These are phyloP conservation scores for Apiospora pterosperma DNA, from an alignment of 2,329 filamentous ascomycete genomes.

Conservation along the genomic window DNA sequence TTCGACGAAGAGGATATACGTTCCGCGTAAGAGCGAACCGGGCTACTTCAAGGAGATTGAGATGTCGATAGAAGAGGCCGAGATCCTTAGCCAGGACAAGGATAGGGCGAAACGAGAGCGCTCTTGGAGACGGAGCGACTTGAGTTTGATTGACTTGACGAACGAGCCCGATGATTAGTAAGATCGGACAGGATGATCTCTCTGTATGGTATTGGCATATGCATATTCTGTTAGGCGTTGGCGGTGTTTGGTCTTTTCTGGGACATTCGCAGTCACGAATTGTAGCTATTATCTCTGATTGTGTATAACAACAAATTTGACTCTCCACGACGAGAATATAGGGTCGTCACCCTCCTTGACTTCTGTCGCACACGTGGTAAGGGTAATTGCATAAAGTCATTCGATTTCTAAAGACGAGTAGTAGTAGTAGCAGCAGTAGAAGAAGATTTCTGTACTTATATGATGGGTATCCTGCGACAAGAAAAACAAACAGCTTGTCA, in stretches of 20 bases:
- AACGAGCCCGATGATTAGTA: conserved; percentile 17
- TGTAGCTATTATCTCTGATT: too few species aligned
- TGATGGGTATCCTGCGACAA: conserved; percentile 9
- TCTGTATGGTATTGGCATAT: neutral
- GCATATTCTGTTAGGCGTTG: neutral
- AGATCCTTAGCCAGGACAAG: conserved; percentile 11
- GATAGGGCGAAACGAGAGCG: conserved; percentile 6
- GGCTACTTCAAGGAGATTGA: conserved; percentile 38
- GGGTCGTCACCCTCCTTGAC: neutral
- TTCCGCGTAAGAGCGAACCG: conserved; percentile 31
- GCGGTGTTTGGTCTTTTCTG: neutral
- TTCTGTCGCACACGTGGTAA: neutral
- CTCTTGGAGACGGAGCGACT: conserved; percentile 26
- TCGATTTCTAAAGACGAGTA: neutral
- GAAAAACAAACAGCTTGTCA: neutral
- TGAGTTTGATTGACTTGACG: conserved; percentile 27
- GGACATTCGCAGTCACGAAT: neutral
- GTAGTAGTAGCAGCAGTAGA: neutral
- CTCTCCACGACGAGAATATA: too few species aligned
- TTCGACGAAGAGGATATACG: conserved; percentile 37
- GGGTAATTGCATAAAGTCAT: neutral
- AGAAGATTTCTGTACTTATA: conserved; percentile 6
- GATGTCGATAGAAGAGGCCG: conserved; percentile 24
- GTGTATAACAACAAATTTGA: too few species aligned
- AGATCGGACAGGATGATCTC: neutral